phyloP scores from a whole-genome alignment of 345 rosid genomes.

The Camelina neglecta region DNA sequence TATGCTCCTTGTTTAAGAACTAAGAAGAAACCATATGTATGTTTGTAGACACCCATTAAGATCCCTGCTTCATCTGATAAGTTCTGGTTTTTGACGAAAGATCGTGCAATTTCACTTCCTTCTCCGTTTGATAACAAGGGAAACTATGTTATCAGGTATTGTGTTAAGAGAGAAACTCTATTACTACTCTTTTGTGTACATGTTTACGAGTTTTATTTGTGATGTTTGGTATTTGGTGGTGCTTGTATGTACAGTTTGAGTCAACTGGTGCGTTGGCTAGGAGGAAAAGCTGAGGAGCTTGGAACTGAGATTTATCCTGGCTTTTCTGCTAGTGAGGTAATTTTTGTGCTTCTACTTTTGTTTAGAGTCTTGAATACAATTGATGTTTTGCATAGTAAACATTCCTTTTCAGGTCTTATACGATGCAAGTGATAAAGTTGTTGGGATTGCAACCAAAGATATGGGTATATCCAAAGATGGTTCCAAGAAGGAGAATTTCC shows the following conservation, averaged over 20 bases:
- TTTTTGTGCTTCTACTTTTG: conserved; percentile 9
- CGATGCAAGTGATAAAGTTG: conserved; percentile 64
- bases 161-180: neutral
- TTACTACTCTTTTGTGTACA: conserved; percentile 9
- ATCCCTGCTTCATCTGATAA: conserved; percentile 89
- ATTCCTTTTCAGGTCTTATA: conserved; percentile 64
- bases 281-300: conserved; percentile 88
- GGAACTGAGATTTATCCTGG: conserved; percentile 99
- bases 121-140: conserved; percentile 87
- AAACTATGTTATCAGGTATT: conserved; percentile 88
- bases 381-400: conserved; percentile 26
- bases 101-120: conserved; percentile 81
- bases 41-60: conserved; percentile 71
- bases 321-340: conserved; percentile 92
- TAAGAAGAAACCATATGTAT: neutral
- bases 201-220: neutral
- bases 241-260: conserved; percentile 65
- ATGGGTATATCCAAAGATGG: conserved; percentile 98
- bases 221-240: conserved; percentile 23
- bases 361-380: neutral
- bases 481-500: conserved; percentile 82
- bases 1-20: neutral
- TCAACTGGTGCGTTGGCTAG: conserved; percentile 89
- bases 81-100: conserved; percentile 82
- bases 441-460: conserved; percentile 92